Percentiles rank a stretch among this genome's conserved stretches.
phyloP scores from a whole-genome alignment of 768 basidiomycete species.

The Termitomyces sp. region DNA sequence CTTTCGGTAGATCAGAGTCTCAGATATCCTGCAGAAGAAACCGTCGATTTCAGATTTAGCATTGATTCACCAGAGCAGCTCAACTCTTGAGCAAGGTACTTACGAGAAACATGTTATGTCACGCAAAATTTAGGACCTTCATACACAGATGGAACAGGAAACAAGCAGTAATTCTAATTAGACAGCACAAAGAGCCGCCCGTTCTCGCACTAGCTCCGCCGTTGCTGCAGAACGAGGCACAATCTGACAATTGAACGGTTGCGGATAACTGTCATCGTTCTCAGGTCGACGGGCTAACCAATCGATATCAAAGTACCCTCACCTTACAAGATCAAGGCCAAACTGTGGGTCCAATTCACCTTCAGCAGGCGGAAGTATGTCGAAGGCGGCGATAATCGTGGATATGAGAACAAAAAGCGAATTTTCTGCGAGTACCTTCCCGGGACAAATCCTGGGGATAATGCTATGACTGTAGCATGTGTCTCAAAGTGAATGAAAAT shows the following conservation, averaged over 20 bases:
- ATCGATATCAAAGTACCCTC: background rate
- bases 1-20: no score
- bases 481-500: background rate
- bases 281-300: background rate
- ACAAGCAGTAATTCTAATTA: no score
- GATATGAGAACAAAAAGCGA: background rate
- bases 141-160: no score
- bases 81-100: no score
- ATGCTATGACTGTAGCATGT: background rate
- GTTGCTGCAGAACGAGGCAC: background rate
- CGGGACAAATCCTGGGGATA: background rate
- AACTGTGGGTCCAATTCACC: background rate
- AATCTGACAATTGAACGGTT: background rate
- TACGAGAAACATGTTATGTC: no score
- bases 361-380: background rate
- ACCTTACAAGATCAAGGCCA: background rate
- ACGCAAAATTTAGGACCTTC: no score
- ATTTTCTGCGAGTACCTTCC: background rate
- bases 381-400: background rate
- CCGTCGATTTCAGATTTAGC: no score
- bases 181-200: background rate
- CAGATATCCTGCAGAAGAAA: no score
- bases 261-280: background rate
- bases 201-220: background rate
- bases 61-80: no score